Evolutionary conservation across 768 basidiomycete genomes (phyloP).

Genomic region (Lentinula guzmanii): DNA sequence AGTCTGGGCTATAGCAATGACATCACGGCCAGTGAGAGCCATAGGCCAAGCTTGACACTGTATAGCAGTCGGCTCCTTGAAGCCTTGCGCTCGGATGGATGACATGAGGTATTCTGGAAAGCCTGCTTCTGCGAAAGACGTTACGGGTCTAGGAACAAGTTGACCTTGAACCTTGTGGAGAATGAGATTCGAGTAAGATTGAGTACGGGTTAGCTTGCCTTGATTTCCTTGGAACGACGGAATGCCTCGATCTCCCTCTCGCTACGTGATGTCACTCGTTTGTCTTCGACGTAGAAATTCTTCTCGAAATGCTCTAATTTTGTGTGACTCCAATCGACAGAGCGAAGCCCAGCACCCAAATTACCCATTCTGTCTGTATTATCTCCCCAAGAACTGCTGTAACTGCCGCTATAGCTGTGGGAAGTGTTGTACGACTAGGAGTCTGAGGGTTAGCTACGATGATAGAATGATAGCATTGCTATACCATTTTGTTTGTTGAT

Average conservation of each 20-base stretch:
- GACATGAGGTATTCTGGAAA: slow-evolving; percentile 95
- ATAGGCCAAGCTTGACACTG: slow-evolving; percentile 99
- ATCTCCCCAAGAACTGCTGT: slow-evolving; percentile 16
- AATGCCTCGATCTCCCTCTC: slow-evolving; percentile 91
- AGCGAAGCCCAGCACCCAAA: slow-evolving; percentile 76
- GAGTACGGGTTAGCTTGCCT: slow-evolving; percentile 35
- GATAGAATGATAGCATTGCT: not conserved
- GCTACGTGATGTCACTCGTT: slow-evolving; percentile 66
- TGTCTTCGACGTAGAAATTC: slow-evolving; percentile 95
- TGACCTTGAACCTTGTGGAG: slow-evolving; percentile 73
- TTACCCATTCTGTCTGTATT: slow-evolving; percentile 70
- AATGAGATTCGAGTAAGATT: not conserved
- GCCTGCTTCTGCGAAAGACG: slow-evolving; percentile 88
- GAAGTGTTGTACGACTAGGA: not conserved
- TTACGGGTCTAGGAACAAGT: slow-evolving; percentile 82
- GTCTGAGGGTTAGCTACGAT: not conserved
- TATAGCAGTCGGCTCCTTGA: slow-evolving; percentile 86
- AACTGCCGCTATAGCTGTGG: not conserved
- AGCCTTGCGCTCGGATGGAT: slow-evolving; percentile 92
- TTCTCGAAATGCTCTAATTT: slow-evolving; percentile 89
- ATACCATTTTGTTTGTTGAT: not conserved
- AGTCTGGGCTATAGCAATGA: slow-evolving; percentile 96
- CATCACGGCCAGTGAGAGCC: slow-evolving; percentile 90
- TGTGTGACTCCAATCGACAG: slow-evolving; percentile 77
- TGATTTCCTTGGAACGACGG: slow-evolving; percentile 79